These are phyloP conservation scores for Penicillium coprophilum DNA, from an alignment of 495 filamentous ascomycete species.

Conservation along the genomic window DNA sequence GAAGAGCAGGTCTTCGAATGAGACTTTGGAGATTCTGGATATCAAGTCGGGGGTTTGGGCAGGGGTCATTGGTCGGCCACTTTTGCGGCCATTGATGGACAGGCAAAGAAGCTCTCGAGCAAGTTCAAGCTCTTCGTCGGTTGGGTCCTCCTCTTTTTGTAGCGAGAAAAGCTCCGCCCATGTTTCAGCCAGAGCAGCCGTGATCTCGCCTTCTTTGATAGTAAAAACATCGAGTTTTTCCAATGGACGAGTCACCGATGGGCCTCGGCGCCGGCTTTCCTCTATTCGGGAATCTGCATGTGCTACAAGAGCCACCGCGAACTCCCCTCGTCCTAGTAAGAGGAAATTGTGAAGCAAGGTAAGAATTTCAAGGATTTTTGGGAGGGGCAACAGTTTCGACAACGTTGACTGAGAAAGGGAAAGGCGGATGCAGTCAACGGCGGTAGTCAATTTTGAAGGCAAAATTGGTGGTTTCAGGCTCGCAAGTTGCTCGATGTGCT, in stretches of 20 bases:
- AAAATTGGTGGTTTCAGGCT: conserved; percentile 70
- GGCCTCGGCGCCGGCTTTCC: conserved; percentile 41
- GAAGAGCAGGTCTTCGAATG: conserved; percentile 79
- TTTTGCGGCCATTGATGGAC: conserved; percentile 47
- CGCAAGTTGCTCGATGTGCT: conserved; percentile 73
- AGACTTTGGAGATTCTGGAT: conserved; percentile 37
- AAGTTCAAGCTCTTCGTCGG: conserved; percentile 73
- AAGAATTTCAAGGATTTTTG: conserved; percentile 73
- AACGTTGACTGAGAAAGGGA: conserved; percentile 79
- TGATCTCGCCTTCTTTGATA: conserved; percentile 85
- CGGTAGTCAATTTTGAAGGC: conserved; percentile 62
- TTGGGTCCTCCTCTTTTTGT: conserved; percentile 69
- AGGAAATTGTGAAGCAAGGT: conserved; percentile 81
- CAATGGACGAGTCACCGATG: conserved; percentile 24
- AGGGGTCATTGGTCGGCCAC: conserved; percentile 25
- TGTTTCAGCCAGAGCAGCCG: conserved; percentile 66
- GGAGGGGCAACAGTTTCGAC: conserved; percentile 73
- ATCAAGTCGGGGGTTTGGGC: conserved; percentile 32
- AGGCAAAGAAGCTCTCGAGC: conserved; percentile 74
- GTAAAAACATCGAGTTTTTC: conserved; percentile 54
- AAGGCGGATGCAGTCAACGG: conserved; percentile 72
- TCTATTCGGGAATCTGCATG: conserved; percentile 76
- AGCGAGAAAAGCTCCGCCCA: conserved; percentile 76
- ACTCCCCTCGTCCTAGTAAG: conserved; percentile 83
- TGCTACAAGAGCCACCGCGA: conserved; percentile 78